Conservation (phyloP, 2,329 filamentous ascomycete genomes). For the Aspergillus nomiae region DNA sequence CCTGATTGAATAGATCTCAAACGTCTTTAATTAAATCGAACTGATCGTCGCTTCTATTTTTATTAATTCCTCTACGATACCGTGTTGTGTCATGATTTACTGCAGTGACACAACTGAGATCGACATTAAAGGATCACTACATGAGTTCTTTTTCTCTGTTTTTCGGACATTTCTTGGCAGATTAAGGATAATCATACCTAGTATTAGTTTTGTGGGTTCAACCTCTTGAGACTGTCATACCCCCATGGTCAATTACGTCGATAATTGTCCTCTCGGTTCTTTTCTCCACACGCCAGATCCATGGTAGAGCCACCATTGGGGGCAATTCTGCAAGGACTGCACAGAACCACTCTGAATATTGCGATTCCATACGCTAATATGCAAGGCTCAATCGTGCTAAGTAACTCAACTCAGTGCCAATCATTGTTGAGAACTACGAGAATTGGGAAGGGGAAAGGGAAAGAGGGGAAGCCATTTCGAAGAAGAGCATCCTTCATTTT, state of each 20-base stretch:
- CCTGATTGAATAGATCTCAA: background rate
- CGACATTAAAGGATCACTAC: conserved; percentile 1
- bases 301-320: background rate
- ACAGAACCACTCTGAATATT: background rate
- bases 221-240: background rate
- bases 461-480: too few relatives aligned
- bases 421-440: background rate
- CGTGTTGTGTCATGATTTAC: background rate
- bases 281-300: background rate
- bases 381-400: background rate
- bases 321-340: background rate
- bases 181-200: background rate
- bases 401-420: background rate
- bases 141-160: background rate
- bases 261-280: background rate
- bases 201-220: background rate
- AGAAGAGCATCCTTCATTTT: background rate
- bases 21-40: background rate
- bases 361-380: background rate
- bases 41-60: conserved; percentile 3
- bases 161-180: background rate
- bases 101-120: background rate
- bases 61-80: background rate
- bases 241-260: background rate
- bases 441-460: background rate